phyloP scores from a whole-genome alignment of 345 rosid genomes.

The Euphorbia peplus region DNA sequence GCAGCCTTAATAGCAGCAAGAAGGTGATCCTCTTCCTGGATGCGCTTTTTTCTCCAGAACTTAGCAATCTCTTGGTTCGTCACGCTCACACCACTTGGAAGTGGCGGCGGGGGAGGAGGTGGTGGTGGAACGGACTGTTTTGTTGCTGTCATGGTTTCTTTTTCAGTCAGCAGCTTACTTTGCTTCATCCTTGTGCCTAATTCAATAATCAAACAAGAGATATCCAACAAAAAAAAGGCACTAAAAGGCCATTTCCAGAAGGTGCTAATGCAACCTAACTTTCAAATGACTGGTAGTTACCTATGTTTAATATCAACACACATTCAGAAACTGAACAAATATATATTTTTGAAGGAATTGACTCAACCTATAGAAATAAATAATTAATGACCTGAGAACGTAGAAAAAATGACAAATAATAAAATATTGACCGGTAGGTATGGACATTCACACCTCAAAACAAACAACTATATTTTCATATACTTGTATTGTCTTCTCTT shows the following conservation, averaged over 20 bases:
- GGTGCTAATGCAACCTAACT: conserved; percentile 58
- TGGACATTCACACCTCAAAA: neutral
- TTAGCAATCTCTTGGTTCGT: conserved; percentile 76
- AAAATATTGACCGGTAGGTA: conserved; percentile 14
- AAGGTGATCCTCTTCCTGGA: conserved; percentile 80
- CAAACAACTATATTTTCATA: too few relatives aligned
- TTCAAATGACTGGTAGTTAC: conserved; percentile 32
- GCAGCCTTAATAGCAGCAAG: conserved; percentile 89
- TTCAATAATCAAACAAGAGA: conserved; percentile 2
- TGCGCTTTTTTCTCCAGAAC: conserved; percentile 72
- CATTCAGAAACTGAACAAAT: neutral
- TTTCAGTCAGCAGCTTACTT: conserved; percentile 28
- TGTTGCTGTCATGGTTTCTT: conserved; percentile 24
- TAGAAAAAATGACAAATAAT: neutral
- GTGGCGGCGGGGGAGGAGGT: conserved; percentile 55
- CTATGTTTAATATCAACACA: neutral
- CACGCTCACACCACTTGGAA: conserved; percentile 43
- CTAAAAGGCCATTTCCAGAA: conserved; percentile 9
- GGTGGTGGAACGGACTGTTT: conserved; percentile 35
- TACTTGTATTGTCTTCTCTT: too few relatives aligned
- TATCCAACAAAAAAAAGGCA: conserved; percentile 3
- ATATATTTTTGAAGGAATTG: too few relatives aligned
- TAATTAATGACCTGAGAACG: neutral
- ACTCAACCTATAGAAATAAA: neutral
- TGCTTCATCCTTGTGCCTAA: conserved; percentile 38